Base-by-base conservation (phyloP, 225 moss, liverwort and hornwort species). In the Marchantia polymorpha region DNA sequence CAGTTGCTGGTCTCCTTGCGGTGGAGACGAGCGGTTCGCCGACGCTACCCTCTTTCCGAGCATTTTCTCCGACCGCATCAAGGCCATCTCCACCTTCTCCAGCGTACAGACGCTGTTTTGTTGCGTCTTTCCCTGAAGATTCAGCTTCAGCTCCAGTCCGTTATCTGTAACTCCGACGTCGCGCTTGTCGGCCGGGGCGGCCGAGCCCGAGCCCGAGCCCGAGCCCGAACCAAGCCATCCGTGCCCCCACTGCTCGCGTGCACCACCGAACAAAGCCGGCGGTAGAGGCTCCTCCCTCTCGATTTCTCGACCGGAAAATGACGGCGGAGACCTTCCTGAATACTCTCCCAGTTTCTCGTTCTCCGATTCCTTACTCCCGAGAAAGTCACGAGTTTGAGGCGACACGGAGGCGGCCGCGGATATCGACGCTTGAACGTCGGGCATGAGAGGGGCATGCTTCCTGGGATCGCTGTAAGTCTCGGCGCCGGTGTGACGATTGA, bases 291-390 rank as follows among this genome's bases (percentile, higher is more conserved):
- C 63, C 12, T 69, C 78, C 39, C 31, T 39, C 17, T 53, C 65
- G 0, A 72, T 48, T 3, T 65, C 78, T 23, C 78, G 78, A 20
- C 68, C 78, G 15, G 77, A 77, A 31, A 77, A 64, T 15, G 77
- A 77, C 0, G 75, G 75, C 22, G 72, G 53, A 15, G 78, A 66
- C 8, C 51, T 52, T 50, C 52, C 10, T 9, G 58, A 10, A 12
- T 16, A 20, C 27, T 52, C 68, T 30, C 52, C 78, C 15, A 79
- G 78, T 26, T 69, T 79, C 78, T 79, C 78, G 12, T 31, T 90
- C 77, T 92, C 92, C 7, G 86, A 86, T 69, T 82, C 85, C 85
- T 90, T 92, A 81, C 89, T 92, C 4, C 85, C 87, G 2, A 92
- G 81, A 72, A 92, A 92, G 78, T 92, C 90, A 77, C 86, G 89